Evolutionary conservation across 2,329 filamentous ascomycete species (phyloP), one percentile per base, ranked within the genome.

Genomic region (Ophiosphaerella herpotricha): DNA sequence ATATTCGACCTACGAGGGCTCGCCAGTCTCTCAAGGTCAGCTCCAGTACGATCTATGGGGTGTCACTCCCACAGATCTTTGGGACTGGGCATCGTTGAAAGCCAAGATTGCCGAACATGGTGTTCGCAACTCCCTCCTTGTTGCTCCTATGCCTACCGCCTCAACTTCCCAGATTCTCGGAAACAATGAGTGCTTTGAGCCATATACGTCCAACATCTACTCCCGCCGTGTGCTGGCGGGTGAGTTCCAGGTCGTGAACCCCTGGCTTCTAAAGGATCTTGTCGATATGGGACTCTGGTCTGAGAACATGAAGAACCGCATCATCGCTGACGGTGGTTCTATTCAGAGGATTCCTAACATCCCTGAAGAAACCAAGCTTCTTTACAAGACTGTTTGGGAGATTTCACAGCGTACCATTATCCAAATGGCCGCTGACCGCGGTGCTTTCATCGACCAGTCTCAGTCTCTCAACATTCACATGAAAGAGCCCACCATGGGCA

Each of bases 331-430:
- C 56, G 90, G 90, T 62, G 94, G 94, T 61, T 97, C 93, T 16
- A 89, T 99, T 48, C 94, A 97, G 77, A 93, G 94, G 76, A 93
- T 99, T 57, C 90, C 93, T 71, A 97, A 95, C 78, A 97, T 99
- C 57, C 93, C 94, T 12, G 85, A 89, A 29, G 94, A 99, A 64
- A 89, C 96, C 82, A 99, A 99, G 82, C 86, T 88, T 34, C 84
- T 99, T 6, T 99, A 99, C 85, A 99, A 99, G 87, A 99, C 94
- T 3, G 94, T 99, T 18, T 99, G 94, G 94, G 94, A 99, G 75
- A 97, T 99, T 68, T 96, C 91, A 16, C 94, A 99, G 80, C 89
- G 91, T 59, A 90, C 86, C 38, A 92, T 99, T 62, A 86, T 99
- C 37, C 91, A 97, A 80, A 97, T 99, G 92, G 90, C 94, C 49